Conservation (phyloP, 2,329 filamentous ascomycete genomes). For the Zopfia rhizophila region DNA sequence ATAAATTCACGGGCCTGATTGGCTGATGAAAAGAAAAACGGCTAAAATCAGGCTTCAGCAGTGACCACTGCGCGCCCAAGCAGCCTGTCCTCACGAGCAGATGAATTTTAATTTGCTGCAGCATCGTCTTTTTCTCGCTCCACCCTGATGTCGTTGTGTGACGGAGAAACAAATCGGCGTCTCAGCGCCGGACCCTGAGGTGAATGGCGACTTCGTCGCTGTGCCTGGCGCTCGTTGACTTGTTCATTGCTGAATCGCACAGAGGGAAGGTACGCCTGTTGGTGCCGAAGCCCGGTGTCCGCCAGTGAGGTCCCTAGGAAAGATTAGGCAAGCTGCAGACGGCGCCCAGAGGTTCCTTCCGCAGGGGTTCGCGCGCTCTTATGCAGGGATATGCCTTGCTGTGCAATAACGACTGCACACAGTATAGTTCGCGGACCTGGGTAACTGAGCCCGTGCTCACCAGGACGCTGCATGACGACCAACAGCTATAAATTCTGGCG, state of each 20-base stretch:
- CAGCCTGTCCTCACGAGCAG: conserved; percentile 21
- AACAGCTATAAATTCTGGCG: too few species aligned
- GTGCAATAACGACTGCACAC: too few species aligned
- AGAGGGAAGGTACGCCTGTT: too few species aligned
- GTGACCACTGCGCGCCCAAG: conserved; percentile 28
- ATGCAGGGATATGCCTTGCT: conserved; percentile 8
- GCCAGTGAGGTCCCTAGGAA: neutral
- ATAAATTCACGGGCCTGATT: conserved; percentile 31
- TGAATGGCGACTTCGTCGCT: too few species aligned
- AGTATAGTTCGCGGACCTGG: conserved; percentile 4
- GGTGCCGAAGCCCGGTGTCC: too few species aligned
- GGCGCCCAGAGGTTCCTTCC: too few species aligned
- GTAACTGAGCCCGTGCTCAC: too few species aligned
- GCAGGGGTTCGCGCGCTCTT: conserved; percentile 7
- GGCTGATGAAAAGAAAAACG: conserved; percentile 39
- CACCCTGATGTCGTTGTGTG: conserved; percentile 3
- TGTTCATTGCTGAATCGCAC: too few species aligned
- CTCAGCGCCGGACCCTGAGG: conserved; percentile 8
- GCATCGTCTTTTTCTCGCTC: neutral
- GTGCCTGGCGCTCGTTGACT: too few species aligned
- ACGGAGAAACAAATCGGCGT: conserved; percentile 7
- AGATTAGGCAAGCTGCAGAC: conserved; percentile 9
- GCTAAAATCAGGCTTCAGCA: conserved; percentile 45
- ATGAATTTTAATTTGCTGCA: conserved; percentile 35
- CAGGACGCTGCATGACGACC: too few species aligned